Base-by-base conservation (phyloP, 192 early-diverging fungal genomes). In the Linnemannia schmuckeri region DNA sequence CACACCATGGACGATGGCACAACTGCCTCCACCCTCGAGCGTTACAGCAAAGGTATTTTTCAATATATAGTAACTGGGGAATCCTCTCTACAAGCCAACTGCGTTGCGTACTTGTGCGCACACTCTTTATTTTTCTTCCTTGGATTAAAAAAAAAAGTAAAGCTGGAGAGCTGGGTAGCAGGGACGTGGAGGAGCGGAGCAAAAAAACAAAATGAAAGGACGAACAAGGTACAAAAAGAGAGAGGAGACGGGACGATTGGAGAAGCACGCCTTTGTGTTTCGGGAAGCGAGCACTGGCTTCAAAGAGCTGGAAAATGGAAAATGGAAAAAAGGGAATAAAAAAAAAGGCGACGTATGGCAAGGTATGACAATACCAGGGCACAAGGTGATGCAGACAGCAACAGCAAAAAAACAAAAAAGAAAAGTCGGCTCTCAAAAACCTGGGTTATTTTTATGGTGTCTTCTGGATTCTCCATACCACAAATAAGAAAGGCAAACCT, bases 1-100 rank as follows among this genome's bases (percentile, higher is more conserved):
- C 94, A 97, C 77, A 93, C 90, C 72, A 88, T 91, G 79, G 96
- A 96, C 52, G 93, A 94, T 84, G 95, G 95, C 70, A 90, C 91
- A 41, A 90, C 92, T 46, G 95, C 96, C 30, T 92, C 92, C 49
- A 97, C 96, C 18, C 87, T 82, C 9, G 95, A 95, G 61, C 93
- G 97, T 22, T 90, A 94, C 77, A 91, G 93, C 82, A 96, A 96
- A 95, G 96, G 96, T 95, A 89, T 52, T 37, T 6, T 30, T 46
- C 72, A 20, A 18, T 7, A 10, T 73, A 20, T 41, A 46, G 7
- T 40, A 12, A 40, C 22, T 46, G 1, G 44, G 12, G 2, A 46
- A 46, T 46, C 12, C 17, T 49, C 47, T 18, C 13, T 15, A 49
- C 49, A 52, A 52, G 4, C 49, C 49, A 52, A 46, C 9, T 46